Evolutionary conservation across 805 yeast genomes (phyloP), one percentile per base, ranked within the genome.

Genomic region (Torulaspora gathmanii): DNA sequence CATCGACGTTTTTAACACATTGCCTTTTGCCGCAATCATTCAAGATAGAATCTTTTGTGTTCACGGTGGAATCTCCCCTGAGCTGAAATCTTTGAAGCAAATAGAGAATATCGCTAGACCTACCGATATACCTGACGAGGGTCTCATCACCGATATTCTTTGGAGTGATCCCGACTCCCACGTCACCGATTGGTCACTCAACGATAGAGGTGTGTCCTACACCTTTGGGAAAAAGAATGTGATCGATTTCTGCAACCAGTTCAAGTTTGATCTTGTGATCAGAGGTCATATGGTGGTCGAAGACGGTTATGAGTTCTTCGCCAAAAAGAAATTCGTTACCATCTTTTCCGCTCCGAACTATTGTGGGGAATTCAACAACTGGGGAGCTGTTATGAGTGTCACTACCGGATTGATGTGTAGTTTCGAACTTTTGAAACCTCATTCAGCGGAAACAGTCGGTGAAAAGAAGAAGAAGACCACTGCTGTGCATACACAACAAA

Each of bases 361-460:
- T 33, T 70, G 70, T 53, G 68, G 75, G 33, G 75, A 71, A 49
- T 71, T 71, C 38, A 74, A 89, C 63, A 88, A 88, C 58, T 88
- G 96, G 96, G 96, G 96, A 19, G 99, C 99, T 2, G 97, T 91
- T 22, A 81, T 83, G 86, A 76, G 80, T 56, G 86, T 83, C 17
- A 82, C 80, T 53, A 79, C 80, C 49, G 75, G 74, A 20, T 67
- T 83, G 55, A 78, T 80, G 67, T 83, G 90, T 56, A 79, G 85
- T 31, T 83, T 83, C 65, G 89, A 83, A 58, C 68, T 83, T 55
- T 64, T 83, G 42, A 82, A 82, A 60, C 88, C 89, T 4, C 65
- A 58, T 45, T 49, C 55, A n/a, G 38, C 50, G 5, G 47, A 52
- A 13, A 54, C 49, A 16, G 16, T 19, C 13, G 19, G n/a, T 26